A percentile compares a stretch with the other conserved stretches of the same genome.
These are phyloP conservation scores for Aspergillus ruber DNA, from an alignment of 2,329 filamentous ascomycete species.

Conservation along the genomic window DNA sequence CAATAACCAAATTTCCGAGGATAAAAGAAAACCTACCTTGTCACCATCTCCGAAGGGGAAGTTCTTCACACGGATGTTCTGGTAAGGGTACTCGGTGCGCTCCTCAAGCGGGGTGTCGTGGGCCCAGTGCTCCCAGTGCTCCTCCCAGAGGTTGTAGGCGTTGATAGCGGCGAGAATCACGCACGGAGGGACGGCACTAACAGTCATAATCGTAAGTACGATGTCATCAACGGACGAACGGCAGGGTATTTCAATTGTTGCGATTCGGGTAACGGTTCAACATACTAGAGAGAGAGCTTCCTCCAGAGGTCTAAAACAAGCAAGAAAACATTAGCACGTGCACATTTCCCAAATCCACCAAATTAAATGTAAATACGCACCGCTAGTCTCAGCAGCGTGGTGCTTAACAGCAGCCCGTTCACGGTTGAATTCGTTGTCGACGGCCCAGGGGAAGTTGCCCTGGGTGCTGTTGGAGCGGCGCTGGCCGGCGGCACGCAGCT, in stretches of 20 bases:
- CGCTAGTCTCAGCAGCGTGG: slow-evolving; percentile 76
- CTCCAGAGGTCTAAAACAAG: slow-evolving; percentile 71
- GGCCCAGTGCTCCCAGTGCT: slow-evolving; percentile 94
- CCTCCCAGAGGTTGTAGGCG: slow-evolving; percentile 83
- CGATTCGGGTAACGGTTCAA: slow-evolving; percentile 16
- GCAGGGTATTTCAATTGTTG: neutral
- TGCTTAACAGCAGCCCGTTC: slow-evolving; percentile 87
- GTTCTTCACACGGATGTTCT: slow-evolving; percentile 97
- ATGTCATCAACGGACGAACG: neutral
- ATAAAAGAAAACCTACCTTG: slow-evolving; percentile 57
- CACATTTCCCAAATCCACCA: neutral
- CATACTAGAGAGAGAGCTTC: slow-evolving; percentile 95
- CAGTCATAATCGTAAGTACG: slow-evolving; percentile 10
- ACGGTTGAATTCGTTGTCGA: slow-evolving; percentile 87
- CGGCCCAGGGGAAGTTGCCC: slow-evolving; percentile 53
- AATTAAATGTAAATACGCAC: slow-evolving; percentile 49
- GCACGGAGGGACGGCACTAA: slow-evolving; percentile 67
- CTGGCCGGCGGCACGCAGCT: slow-evolving; percentile 54
- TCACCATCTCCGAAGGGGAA: slow-evolving; percentile 92
- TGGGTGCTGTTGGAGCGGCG: slow-evolving; percentile 64
- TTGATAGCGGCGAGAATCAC: slow-evolving; percentile 69
- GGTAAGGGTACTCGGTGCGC: slow-evolving; percentile 87
- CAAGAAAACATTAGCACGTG: slow-evolving; percentile 19
- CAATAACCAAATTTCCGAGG: neutral
- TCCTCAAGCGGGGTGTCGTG: slow-evolving; percentile 86